Evolutionary conservation across 2,329 filamentous ascomycete species (phyloP).

Genomic region (Penicillium sp.): DNA sequence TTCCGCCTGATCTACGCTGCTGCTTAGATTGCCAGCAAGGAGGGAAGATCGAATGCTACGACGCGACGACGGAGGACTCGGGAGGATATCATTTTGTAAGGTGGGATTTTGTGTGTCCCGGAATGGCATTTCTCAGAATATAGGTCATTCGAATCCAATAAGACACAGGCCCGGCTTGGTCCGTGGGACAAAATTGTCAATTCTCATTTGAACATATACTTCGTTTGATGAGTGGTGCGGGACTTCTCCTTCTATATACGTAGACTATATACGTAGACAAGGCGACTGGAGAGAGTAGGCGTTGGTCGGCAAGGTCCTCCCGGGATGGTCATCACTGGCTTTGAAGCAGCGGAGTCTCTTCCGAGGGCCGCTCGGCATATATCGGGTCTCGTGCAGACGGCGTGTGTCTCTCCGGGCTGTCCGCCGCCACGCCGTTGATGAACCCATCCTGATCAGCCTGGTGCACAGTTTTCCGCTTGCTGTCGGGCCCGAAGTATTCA

Average conservation of each 20-base stretch:
- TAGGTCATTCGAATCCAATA: not conserved
- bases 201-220: not conserved
- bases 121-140: conserved; percentile 1
- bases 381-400: conserved; percentile 15
- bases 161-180: not conserved
- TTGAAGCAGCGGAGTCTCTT: conserved; percentile 39
- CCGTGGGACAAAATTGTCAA: not conserved
- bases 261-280: not conserved
- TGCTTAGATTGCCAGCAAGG: conserved; percentile 12
- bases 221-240: not conserved
- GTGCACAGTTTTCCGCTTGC: conserved; percentile 27
- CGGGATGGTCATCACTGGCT: conserved; percentile 20
- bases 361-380: conserved; percentile 27
- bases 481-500: conserved; percentile 52
- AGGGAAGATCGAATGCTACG: conserved; percentile 18
- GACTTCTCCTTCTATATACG: not conserved
- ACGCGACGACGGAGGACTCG: conserved; percentile 16
- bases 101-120: not conserved
- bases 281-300: not conserved
- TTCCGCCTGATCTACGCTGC: conserved; percentile 79
- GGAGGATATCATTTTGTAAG: conserved; percentile 8
- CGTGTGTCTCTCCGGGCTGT: conserved; percentile 7
- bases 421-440: conserved; percentile 11
- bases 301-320: not conserved
- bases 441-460: conserved; percentile 22